These are phyloP conservation scores for Tricholomella constricta DNA, from an alignment of 768 basidiomycete genomes.

Conservation along the genomic window DNA sequence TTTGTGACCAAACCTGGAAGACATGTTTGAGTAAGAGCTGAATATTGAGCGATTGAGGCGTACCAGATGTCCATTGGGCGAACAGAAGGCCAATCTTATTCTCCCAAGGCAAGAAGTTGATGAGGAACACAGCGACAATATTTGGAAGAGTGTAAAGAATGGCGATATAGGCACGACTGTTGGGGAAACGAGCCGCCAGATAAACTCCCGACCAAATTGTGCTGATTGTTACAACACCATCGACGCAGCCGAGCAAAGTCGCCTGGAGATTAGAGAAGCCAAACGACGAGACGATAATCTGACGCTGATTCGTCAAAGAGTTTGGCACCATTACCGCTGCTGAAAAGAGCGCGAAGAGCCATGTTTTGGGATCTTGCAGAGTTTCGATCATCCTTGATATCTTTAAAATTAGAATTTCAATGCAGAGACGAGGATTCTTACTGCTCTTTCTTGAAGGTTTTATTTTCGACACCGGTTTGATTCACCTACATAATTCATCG, in stretches of 20 bases:
- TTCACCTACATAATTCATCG: too few relatives aligned
- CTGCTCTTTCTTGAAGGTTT: conserved; percentile 80
- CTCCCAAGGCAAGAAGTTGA: conserved; percentile 65
- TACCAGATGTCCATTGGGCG: conserved; percentile 54
- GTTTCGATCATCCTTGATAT: conserved; percentile 77
- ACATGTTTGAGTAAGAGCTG: background rate
- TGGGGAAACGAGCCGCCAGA: conserved; percentile 54
- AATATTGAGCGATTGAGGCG: too few relatives aligned
- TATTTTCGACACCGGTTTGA: conserved; percentile 80
- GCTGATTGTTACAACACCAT: conserved; percentile 64
- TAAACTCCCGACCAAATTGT: conserved; percentile 69
- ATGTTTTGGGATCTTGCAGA: conserved; percentile 68
- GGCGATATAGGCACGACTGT: conserved; percentile 63
- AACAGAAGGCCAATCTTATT: conserved; percentile 69
- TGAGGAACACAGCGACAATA: conserved; percentile 59
- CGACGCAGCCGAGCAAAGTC: conserved; percentile 68
- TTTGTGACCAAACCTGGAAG: conserved; percentile 51
- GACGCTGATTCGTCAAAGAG: conserved; percentile 62
- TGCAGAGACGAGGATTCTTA: conserved; percentile 34
- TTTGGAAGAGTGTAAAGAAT: conserved; percentile 66
- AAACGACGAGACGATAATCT: conserved; percentile 65
- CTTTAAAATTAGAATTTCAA: conserved; percentile 32
- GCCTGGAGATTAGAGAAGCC: conserved; percentile 68
- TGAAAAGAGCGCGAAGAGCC: conserved; percentile 73
- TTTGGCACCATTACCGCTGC: conserved; percentile 65